Base-by-base conservation (phyloP, 1,139 yeast genomes). In the Hemisphaericaspora xylofermentans region DNA sequence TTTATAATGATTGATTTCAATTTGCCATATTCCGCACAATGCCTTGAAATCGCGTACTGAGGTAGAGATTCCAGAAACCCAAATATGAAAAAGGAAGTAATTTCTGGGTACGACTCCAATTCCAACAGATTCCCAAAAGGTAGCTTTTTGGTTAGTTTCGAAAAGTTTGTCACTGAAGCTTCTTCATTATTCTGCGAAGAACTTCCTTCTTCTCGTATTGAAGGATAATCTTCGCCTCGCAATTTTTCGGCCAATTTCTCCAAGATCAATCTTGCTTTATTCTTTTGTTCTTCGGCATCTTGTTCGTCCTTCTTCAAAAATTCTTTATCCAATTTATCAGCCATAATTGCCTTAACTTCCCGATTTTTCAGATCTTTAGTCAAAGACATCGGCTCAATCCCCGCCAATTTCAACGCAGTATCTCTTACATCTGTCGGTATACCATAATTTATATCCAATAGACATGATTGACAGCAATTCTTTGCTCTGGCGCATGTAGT, bases 381-480 rank as follows among this genome's bases (percentile, higher is more conserved):
- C 24, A 39, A 4, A 13, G 43, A 35, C 16, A 40, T 4, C 35
- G 18, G 53, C 60, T 69, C 72, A 14, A 76, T 61, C 7, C 85
- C 86, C 4, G 93, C 85, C 76, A 88, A 73, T 53, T 82, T 81
- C 54, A 89, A 63, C 1, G 96, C 88, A 2, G 91, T 81, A 52
- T 91, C 97, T 45, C 97, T 66, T 7, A 89, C 68, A 15, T 84
- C 81, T 14, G 88, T 60, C 0, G 96, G 91, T 19, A 93, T 77
- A 5, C 89, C 86, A 65, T 82, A 87, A 19, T 83, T 78, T 38
- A 88, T 68, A 63, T 93, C 98, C 33, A 86, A 63, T 79, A 88
- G 76, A 58, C 98, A 93, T 17, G 82, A 66, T 58, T 93, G 98
- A 56, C 98, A 93, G 50, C 95, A 85, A 62, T 87, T 84, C 48